Evolutionary conservation across 176 grass and related monocot genomes (phyloP).

Genomic region (Raddia guianensis): DNA sequence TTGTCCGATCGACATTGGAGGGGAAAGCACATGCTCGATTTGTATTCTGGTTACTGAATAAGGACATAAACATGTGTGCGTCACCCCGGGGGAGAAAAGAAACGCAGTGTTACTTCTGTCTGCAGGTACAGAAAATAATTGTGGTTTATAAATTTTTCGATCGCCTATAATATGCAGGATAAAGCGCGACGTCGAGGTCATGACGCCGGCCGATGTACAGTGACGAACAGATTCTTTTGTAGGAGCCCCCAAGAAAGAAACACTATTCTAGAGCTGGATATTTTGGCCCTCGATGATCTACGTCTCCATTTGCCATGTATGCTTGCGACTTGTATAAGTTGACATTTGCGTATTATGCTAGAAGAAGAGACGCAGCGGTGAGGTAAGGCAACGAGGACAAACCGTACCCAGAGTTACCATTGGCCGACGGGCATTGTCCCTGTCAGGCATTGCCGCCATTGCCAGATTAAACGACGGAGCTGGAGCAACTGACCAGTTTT

Average conservation of each 20-base stretch:
- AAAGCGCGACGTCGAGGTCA: slow-evolving; percentile 45
- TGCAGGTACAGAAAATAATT: slow-evolving; percentile 30
- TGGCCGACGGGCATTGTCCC: slow-evolving; percentile 24
- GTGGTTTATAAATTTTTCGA: slow-evolving; percentile 39
- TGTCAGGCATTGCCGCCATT: slow-evolving; percentile 43
- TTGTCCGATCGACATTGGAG: slow-evolving; percentile 50
- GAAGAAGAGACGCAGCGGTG: neutral
- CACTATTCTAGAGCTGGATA: slow-evolving; percentile 28
- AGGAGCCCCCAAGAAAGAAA: neutral
- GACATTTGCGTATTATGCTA: slow-evolving; percentile 39
- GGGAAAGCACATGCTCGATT: slow-evolving; percentile 6
- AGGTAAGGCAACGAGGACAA: slow-evolving; percentile 25
- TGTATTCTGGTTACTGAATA: neutral
- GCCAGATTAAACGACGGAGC: slow-evolving; percentile 6
- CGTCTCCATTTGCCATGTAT: neutral
- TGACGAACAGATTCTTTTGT: slow-evolving; percentile 51
- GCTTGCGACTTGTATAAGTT: slow-evolving; percentile 27
- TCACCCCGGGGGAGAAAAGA: neutral
- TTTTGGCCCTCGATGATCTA: slow-evolving; percentile 24
- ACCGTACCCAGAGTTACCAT: slow-evolving; percentile 30
- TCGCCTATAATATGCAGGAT: slow-evolving; percentile 41
- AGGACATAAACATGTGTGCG: neutral
- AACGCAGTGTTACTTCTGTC: neutral
- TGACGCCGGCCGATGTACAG: slow-evolving; percentile 38
- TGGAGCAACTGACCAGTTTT: slow-evolving; percentile 16